Conservation (phyloP, 768 basidiomycete species). For the Xerocomellus chrysenteron region DNA sequence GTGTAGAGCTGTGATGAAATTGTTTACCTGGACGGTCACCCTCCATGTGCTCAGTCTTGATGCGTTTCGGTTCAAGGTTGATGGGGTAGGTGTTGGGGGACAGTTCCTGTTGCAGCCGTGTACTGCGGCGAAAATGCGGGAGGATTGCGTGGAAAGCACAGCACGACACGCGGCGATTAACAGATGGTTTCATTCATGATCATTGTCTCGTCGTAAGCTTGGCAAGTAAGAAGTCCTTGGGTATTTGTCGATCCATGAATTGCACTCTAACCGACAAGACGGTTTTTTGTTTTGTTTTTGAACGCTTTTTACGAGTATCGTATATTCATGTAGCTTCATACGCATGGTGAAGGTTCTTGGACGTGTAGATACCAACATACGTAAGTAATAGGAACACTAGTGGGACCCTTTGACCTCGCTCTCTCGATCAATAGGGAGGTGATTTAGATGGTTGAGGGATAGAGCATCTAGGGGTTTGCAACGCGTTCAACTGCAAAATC, state of each 20-base stretch:
- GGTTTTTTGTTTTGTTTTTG: constrained; percentile 13
- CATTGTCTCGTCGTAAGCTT: no score
- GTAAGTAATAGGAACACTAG: constrained; percentile 22
- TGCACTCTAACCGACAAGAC: not conserved
- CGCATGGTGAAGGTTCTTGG: constrained; percentile 9
- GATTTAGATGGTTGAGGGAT: constrained; percentile 80
- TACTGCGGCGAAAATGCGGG: no score
- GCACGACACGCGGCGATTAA: no score
- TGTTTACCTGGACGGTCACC: constrained; percentile 43
- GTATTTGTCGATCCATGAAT: no score
- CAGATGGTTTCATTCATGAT: no score
- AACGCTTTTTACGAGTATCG: not conserved
- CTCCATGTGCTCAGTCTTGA: constrained; percentile 54
- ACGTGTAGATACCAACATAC: constrained; percentile 20
- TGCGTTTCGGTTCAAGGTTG: constrained; percentile 51
- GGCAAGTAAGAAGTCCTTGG: no score
- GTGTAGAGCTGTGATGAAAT: constrained; percentile 21
- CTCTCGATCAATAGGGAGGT: not conserved
- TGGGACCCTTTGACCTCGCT: constrained; percentile 3
- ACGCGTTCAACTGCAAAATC: not conserved
- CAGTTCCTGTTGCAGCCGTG: no score
- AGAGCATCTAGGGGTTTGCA: constrained; percentile 68
- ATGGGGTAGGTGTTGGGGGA: no score
- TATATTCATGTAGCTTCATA: constrained; percentile 24
- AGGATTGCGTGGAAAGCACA: no score